These are phyloP conservation scores for Metschnikowia colocasiae DNA, from an alignment of 805 yeast genomes.

Conservation along the genomic window DNA sequence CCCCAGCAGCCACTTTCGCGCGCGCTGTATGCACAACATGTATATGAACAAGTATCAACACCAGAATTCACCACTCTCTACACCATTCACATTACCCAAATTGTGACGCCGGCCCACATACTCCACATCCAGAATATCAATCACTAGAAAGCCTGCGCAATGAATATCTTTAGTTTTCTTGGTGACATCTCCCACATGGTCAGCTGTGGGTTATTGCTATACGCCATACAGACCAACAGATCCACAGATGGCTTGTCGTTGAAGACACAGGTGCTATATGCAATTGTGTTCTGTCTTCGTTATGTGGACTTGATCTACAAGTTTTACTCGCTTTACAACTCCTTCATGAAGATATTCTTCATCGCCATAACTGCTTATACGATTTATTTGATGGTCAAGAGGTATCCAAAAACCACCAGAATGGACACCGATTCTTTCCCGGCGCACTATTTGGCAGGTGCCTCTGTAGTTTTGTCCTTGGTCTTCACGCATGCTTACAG, in stretches of 20 bases:
- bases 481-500: constrained; percentile 66
- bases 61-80: neutral
- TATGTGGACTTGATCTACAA: constrained; percentile 61
- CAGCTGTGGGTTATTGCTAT: constrained; percentile 71
- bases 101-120: neutral
- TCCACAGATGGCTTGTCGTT: constrained; percentile 82
- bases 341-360: constrained; percentile 77
- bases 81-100: neutral
- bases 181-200: constrained; percentile 85
- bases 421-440: constrained; percentile 70
- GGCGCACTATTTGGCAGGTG: constrained; percentile 63
- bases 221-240: constrained; percentile 58
- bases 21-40: constrained; percentile 5
- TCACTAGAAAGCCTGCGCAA: constrained; percentile 10
- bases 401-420: constrained; percentile 57
- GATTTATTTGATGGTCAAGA: constrained; percentile 61
- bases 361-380: constrained; percentile 72
- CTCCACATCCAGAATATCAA: neutral
- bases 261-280: constrained; percentile 82
- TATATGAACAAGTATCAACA: constrained; percentile 5
- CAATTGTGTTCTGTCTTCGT: constrained; percentile 66
- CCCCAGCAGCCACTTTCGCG: constrained; percentile 2
- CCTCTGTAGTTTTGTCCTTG: constrained; percentile 51
- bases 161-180: constrained; percentile 41
- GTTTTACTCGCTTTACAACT: constrained; percentile 68